Conservation (phyloP, 345 rosid species). For the Citrus trifoliata region DNA sequence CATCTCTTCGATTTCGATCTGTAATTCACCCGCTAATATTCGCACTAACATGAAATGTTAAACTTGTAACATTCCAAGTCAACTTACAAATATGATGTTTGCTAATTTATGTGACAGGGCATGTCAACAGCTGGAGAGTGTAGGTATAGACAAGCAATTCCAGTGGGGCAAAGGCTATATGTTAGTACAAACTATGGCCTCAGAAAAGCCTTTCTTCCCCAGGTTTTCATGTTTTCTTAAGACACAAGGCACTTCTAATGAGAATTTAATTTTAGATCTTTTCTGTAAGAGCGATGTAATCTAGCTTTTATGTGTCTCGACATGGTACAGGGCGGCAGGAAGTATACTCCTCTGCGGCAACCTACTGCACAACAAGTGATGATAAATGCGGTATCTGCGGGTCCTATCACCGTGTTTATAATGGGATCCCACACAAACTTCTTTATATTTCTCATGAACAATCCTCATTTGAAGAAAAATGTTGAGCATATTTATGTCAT, state of each 20-base stretch:
- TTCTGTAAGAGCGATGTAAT: not conserved
- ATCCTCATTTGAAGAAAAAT: conserved; percentile 29
- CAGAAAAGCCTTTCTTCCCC: conserved; percentile 23
- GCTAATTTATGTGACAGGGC: conserved; percentile 9
- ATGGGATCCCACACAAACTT: conserved; percentile 23
- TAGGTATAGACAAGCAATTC: conserved; percentile 30
- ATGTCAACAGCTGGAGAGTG: conserved; percentile 24
- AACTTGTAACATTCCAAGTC: not conserved
- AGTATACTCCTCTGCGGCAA: conserved; percentile 21
- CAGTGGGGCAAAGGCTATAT: not conserved
- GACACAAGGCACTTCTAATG: not conserved
- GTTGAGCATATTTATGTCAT: conserved; percentile 24
- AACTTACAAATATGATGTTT: not conserved
- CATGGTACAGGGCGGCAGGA: conserved; percentile 19
- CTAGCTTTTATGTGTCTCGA: not conserved
- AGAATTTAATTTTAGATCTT: not conserved
- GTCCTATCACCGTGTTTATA: conserved; percentile 18
- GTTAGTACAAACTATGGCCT: conserved; percentile 23
- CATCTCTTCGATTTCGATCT: not conserved
- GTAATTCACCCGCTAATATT: too few species aligned
- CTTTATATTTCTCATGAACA: conserved; percentile 20
- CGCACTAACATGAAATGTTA: too few species aligned
- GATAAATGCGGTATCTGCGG: conserved; percentile 15
- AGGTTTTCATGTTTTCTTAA: conserved; percentile 6
- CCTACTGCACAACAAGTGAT: conserved; percentile 24